These are phyloP conservation scores for Afroboletus lepidellus DNA, from an alignment of 1,284 basidiomycete species.

Conservation along the genomic window DNA sequence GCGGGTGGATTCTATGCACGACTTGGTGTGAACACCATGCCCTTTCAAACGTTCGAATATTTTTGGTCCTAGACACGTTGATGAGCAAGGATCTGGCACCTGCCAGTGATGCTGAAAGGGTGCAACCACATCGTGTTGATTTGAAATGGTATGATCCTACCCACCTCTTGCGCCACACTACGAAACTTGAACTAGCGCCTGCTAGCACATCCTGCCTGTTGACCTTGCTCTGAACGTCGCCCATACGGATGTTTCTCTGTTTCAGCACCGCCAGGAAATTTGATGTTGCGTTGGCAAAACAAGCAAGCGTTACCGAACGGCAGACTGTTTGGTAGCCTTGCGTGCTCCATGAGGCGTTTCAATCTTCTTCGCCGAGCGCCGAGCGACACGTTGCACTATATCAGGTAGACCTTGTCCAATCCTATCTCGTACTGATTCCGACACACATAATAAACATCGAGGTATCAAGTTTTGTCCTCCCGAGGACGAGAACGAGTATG, in stretches of 20 bases:
- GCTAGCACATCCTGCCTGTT: no score
- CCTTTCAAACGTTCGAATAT: neutral
- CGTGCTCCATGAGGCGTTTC: conserved; percentile 19
- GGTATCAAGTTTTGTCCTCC: conserved; percentile 1
- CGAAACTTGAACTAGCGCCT: no score
- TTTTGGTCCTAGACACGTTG: conserved; percentile 16
- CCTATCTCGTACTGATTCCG: conserved; percentile 2
- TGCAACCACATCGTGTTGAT: conserved; percentile 9
- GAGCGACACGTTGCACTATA: conserved; percentile 19
- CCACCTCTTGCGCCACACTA: neutral
- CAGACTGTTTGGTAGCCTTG: conserved; percentile 10
- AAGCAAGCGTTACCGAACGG: neutral
- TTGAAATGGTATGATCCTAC: neutral
- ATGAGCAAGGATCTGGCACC: conserved; percentile 1
- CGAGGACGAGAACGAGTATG: conserved; percentile 4
- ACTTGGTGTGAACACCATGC: conserved; percentile 3
- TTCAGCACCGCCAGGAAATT: neutral
- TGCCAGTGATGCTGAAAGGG: neutral
- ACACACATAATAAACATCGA: conserved; percentile 1
- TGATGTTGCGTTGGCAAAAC: neutral
- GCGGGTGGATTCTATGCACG: neutral
- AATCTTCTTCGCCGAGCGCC: conserved; percentile 5
- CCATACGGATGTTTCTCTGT: neutral
- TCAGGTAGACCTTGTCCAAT: conserved; percentile 15
- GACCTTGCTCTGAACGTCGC: no score